Conservation (phyloP, 495 filamentous ascomycete genomes). For the Trichoderma erinaceum region DNA sequence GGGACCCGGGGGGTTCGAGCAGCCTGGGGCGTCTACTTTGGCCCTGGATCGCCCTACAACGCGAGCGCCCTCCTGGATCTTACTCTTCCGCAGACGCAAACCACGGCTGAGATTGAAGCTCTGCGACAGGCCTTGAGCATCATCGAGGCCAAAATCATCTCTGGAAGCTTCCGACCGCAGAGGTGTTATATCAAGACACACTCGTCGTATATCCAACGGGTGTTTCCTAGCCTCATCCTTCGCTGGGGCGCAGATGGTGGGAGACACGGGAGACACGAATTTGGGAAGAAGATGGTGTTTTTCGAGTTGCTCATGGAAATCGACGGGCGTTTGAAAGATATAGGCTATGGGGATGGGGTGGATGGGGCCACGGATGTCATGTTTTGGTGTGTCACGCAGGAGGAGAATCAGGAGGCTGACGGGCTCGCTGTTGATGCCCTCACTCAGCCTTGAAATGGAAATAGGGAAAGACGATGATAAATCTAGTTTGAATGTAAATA, state of each 20-base stretch:
- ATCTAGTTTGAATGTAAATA: no score
- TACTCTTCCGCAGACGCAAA: not conserved
- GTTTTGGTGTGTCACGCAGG: not conserved
- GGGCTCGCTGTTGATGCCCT: not conserved
- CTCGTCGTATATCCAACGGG: not conserved
- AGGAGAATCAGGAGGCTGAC: not conserved
- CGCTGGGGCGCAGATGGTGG: not conserved
- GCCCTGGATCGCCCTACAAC: not conserved
- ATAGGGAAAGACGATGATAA: no score
- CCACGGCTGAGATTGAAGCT: not conserved
- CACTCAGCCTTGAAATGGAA: no score
- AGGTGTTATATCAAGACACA: not conserved
- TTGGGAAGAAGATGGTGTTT: not conserved
- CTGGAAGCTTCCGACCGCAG: not conserved
- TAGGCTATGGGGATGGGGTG: not conserved
- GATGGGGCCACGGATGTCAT: not conserved
- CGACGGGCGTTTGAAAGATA: not conserved
- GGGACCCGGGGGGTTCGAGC: not conserved
- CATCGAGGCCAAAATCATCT: not conserved
- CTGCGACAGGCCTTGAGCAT: not conserved
- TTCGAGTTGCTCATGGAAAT: not conserved
- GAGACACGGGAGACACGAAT: not conserved
- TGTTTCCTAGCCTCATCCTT: not conserved
- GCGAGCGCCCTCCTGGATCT: not conserved
- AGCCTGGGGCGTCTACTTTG: not conserved